A percentile compares a stretch with the other conserved stretches of the same genome.
Evolutionary conservation across 1,284 basidiomycete species (phyloP).

Genomic region (Papiliotrema laurentii): DNA sequence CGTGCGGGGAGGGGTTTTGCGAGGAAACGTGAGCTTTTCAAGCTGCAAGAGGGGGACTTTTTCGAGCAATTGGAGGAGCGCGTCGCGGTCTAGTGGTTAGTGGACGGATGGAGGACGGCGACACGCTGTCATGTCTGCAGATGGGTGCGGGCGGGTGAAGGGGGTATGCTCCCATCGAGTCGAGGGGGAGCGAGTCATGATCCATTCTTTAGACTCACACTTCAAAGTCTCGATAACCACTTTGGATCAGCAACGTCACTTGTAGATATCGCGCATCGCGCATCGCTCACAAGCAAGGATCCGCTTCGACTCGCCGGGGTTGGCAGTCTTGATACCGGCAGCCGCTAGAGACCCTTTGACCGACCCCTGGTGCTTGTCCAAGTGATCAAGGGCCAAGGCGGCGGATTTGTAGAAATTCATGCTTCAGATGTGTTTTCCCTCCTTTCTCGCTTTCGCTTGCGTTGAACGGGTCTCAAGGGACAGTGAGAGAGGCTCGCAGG

Average conservation of each 20-base stretch:
- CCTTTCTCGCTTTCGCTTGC: too few species aligned
- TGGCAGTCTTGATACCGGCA: conserved; percentile 57
- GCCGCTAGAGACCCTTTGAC: conserved; percentile 53
- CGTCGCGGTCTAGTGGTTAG: conserved; percentile 47
- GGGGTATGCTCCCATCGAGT: too few species aligned
- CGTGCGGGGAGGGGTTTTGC: conserved; percentile 21
- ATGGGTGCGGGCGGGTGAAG: too few species aligned
- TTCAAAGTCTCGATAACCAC: conserved; percentile 87
- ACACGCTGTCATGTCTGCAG: too few species aligned
- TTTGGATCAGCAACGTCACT: conserved; percentile 50
- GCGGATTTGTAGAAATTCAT: conserved; percentile 96
- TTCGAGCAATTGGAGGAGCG: conserved; percentile 54
- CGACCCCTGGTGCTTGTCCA: conserved; percentile 79
- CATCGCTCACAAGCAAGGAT: conserved; percentile 43
- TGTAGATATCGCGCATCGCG: neutral
- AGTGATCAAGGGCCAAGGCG: conserved; percentile 70
- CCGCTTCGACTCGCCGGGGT: conserved; percentile 65
- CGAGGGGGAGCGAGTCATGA: too few species aligned
- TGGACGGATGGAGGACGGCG: too few species aligned
- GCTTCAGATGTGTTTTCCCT: too few species aligned
- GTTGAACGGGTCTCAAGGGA: too few species aligned
- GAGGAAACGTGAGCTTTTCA: conserved; percentile 66
- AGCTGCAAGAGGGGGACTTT: conserved; percentile 67
- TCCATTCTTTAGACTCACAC: conserved; percentile 55
- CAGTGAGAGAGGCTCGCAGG: neutral